phyloP scores from a whole-genome alignment of 768 basidiomycete genomes.

The Filobasidium wieringae region DNA sequence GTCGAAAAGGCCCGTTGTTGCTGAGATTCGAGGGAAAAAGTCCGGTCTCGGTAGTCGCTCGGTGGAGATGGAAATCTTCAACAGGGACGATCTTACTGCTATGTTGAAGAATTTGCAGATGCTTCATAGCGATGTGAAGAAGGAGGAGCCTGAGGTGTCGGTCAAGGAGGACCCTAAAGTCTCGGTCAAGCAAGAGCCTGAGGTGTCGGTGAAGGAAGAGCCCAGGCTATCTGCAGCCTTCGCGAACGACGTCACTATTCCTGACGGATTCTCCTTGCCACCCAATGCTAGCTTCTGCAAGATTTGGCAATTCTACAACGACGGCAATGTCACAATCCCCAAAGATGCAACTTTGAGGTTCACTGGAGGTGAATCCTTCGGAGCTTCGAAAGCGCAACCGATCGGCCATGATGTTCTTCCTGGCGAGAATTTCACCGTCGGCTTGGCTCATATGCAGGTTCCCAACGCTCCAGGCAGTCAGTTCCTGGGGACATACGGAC shows the following conservation, averaged over 20 bases:
- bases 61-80: too few species aligned
- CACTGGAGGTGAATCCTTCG: constrained; percentile 29
- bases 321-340: constrained; percentile 17
- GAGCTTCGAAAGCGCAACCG: constrained; percentile 12
- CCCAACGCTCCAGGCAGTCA: constrained; percentile 24
- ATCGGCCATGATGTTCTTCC: constrained; percentile 18
- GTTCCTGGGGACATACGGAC: constrained; percentile 28
- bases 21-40: too few species aligned
- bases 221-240: constrained; percentile 13
- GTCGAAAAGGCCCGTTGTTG: too few species aligned
- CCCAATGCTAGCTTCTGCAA: constrained; percentile 37
- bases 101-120: too few species aligned
- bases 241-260: constrained; percentile 34
- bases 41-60: too few species aligned
- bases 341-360: constrained; percentile 10
- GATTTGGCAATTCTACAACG: constrained; percentile 36
- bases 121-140: too few species aligned
- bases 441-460: constrained; percentile 21
- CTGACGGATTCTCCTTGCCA: constrained; percentile 30
- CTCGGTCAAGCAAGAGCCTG: not conserved
- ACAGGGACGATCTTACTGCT: too few species aligned
- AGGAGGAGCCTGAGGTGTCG: too few species aligned
- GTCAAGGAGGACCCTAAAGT: not conserved
- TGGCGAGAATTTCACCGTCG: constrained; percentile 24
- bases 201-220: not conserved